These are phyloP conservation scores for Phytophthora agathidicida DNA, from an alignment of 352 stramenopile species.

Conservation along the genomic window DNA sequence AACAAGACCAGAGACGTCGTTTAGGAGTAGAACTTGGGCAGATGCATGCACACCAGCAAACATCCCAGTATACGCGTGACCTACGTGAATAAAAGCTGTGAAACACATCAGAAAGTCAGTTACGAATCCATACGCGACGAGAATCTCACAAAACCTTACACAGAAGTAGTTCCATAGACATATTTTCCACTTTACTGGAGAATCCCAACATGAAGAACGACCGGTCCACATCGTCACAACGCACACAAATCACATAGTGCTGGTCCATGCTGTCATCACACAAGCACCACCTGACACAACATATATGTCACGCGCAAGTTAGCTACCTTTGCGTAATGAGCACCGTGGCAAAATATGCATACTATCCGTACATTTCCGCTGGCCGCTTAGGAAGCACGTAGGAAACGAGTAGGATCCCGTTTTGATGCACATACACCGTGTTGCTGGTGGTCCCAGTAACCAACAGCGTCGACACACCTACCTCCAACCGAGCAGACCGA, in stretches of 20 bases:
- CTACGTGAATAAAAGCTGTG: conserved; percentile 59
- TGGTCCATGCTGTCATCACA: conserved; percentile 29
- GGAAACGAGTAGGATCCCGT: conserved; percentile 48
- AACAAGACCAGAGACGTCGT: conserved; percentile 32
- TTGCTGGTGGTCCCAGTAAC: conserved; percentile 53
- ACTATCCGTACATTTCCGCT: conserved; percentile 48
- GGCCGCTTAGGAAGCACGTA: conserved; percentile 49
- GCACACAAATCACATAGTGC: conserved; percentile 40
- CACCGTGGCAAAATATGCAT: neutral
- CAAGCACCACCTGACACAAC: conserved; percentile 27
- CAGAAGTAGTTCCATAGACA: conserved; percentile 49
- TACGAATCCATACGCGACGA: neutral
- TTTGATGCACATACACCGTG: conserved; percentile 52
- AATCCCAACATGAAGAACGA: conserved; percentile 65
- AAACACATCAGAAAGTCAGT: conserved; percentile 2
- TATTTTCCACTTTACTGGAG: conserved; percentile 27
- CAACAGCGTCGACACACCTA: conserved; percentile 36
- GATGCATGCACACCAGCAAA: conserved; percentile 18
- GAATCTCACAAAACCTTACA: conserved; percentile 31
- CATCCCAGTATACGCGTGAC: conserved; percentile 37
- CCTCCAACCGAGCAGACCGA: conserved; percentile 6
- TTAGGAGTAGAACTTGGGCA: conserved; percentile 47
- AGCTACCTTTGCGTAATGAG: neutral
- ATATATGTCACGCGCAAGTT: neutral
- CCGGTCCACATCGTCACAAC: conserved; percentile 46